Base-by-base conservation (phyloP, 345 rosid species). In the Murraya paniculata region DNA sequence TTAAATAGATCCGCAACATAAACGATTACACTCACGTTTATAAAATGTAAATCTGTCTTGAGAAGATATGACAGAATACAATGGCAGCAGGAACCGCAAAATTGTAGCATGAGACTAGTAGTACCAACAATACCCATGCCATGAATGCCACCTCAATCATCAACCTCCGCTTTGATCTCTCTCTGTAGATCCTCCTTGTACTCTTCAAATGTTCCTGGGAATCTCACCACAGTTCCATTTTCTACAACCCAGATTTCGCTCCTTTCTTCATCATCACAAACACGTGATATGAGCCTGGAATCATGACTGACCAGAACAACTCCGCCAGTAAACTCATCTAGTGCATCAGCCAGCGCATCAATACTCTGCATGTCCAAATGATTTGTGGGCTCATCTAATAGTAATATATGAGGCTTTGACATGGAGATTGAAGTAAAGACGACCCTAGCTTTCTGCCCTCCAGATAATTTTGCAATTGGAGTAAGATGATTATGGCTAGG, bases 301-400 rank as follows among this genome's bases (percentile, higher is more conserved):
- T 95, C 99, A 48, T 95, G 99, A 80, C 97, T 95, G 76, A 95
- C 99, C 64, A 95, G 81, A 24, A 95, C 97, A 39, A 95, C 93
- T 72, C 99, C 98, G 22, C 98, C 97, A 14, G 90, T 87, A 72
- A 93, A 95, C 85, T 95, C 97, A 24, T 96, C 97, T 4, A 96
- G 86, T 0, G 97, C 99, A 82, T 92, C 94, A 0, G 98, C 99
- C 85, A 96, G 78, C 2, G 98, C 97, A 79, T 94, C 98, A 38
- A 96, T 96, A 75, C 97, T 96, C 86, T 96, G 97, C 98, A 96
- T 94, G 77, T 96, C 98, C 64, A 96, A 80, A 81, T 96, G 99
- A 79, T 96, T 96, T 53, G 99, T 94, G 3, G 98, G 99, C 82
- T 96, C 99, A 38, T 94, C 99, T 45, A 96, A 80, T 45, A 96